Percentiles rank a stretch among this genome's conserved stretches.
These are phyloP conservation scores for Tuber indicum DNA, from an alignment of 495 filamentous ascomycete species.

Conservation along the genomic window DNA sequence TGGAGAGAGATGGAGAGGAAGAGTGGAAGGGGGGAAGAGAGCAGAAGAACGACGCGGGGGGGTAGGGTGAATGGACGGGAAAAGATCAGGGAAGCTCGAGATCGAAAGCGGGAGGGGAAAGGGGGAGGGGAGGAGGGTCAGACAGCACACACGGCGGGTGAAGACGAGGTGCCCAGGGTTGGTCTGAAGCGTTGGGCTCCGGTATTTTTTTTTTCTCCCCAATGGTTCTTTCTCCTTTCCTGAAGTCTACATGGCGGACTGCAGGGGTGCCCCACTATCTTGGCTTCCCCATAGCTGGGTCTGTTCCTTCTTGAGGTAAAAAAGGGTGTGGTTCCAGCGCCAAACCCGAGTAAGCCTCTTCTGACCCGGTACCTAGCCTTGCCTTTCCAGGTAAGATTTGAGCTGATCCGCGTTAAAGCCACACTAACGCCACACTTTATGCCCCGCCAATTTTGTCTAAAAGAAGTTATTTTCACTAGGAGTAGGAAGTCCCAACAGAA, in stretches of 20 bases:
- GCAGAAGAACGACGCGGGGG: constrained; percentile 6
- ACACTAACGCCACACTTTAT: constrained; percentile 28
- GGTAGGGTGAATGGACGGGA: constrained; percentile 1
- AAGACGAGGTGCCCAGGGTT: not conserved
- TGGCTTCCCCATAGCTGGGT: constrained; percentile 24
- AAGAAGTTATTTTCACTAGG: constrained; percentile 34
- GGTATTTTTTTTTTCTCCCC: constrained; percentile 26
- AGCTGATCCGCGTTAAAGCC: constrained; percentile 15
- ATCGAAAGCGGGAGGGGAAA: constrained; percentile 8
- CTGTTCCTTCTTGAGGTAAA: constrained; percentile 26
- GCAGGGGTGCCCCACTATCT: constrained; percentile 30
- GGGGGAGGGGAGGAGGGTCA: constrained; percentile 17
- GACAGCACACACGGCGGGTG: constrained; percentile 24
- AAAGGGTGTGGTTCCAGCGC: constrained; percentile 17
- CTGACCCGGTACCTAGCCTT: constrained; percentile 25
- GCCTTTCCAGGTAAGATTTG: constrained; percentile 11
- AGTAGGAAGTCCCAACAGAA: constrained; percentile 39
- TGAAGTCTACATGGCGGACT: constrained; percentile 11
- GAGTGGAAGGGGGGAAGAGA: constrained; percentile 26
- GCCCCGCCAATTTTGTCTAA: constrained; percentile 22
- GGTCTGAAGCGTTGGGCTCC: constrained; percentile 33
- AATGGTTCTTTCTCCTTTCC: not conserved
- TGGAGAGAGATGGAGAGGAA: constrained; percentile 14
- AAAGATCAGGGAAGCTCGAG: constrained; percentile 3
- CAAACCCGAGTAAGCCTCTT: constrained; percentile 29